A percentile compares a stretch with the other conserved stretches of the same genome.
phyloP scores from a whole-genome alignment of 2,329 filamentous ascomycete species.

The Fonsecaea monophora region DNA sequence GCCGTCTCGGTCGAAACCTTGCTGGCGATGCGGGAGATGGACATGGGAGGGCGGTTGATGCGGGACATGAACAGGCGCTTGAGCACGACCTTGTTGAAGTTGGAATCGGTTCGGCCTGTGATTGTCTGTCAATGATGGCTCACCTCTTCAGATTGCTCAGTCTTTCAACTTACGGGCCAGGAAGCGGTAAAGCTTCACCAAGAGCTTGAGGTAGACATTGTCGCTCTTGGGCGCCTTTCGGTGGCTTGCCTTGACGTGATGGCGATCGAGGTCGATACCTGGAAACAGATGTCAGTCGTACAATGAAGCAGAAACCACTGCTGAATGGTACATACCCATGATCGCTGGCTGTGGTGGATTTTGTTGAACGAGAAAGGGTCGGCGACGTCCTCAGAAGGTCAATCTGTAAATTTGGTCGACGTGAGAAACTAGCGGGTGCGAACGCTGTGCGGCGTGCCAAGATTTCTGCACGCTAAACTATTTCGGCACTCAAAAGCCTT shows the following conservation, averaged over 20 bases:
- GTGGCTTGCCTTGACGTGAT: slow-evolving; percentile 73
- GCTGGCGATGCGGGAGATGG: slow-evolving; percentile 84
- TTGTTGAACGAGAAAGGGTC: slow-evolving; percentile 30
- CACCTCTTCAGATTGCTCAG: slow-evolving; percentile 3
- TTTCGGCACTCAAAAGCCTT: background rate
- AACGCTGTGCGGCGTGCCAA: slow-evolving; percentile 32
- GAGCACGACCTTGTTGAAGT: slow-evolving; percentile 99
- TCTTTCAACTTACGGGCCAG: slow-evolving; percentile 76
- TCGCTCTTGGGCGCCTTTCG: slow-evolving; percentile 96
- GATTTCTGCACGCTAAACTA: slow-evolving; percentile 27
- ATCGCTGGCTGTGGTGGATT: slow-evolving; percentile 35
- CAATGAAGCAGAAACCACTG: background rate
- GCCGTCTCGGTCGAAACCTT: slow-evolving; percentile 59
- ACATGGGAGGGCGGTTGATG: slow-evolving; percentile 96
- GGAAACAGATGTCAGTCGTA: slow-evolving; percentile 23
- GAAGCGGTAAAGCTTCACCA: slow-evolving; percentile 99
- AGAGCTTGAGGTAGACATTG: slow-evolving; percentile 95
- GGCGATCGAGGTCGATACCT: slow-evolving; percentile 66
- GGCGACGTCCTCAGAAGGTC: slow-evolving; percentile 31
- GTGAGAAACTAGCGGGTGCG: slow-evolving; percentile 24
- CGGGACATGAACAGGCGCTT: slow-evolving; percentile 98
- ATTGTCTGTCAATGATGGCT: slow-evolving; percentile 25
- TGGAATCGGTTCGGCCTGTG: slow-evolving; percentile 88
- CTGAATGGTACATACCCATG: slow-evolving; percentile 36
- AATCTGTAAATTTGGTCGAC: slow-evolving; percentile 18